Evolutionary conservation across 306 rosid species (phyloP), one percentile per base, ranked within the genome.

Genomic region (Cucurbita maxima): DNA sequence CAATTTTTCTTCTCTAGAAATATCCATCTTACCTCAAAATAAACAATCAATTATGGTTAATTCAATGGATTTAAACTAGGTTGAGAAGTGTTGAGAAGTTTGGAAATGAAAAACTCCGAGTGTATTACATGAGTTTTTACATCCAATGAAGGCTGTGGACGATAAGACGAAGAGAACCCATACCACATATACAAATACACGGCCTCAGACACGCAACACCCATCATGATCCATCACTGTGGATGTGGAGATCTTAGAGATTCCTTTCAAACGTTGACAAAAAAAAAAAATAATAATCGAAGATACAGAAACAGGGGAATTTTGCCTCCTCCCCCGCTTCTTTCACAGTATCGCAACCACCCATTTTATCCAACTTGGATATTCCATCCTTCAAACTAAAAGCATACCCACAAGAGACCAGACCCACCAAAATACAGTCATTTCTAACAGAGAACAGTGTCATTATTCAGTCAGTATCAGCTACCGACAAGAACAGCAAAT

Each of bases 321-420:
- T 50, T 70, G 47, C 74, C 58, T 50, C 58, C 8, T 47, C 18
- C 16, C 16, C 20, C 73, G 53, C n/a, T 38, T 36, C 18, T 41
- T 64, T 64, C 36, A 64, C 36, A 68, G 25, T 5, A 48, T 48
- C 7, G 15, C 58, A 41, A 50, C 58, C 20, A 70, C 58, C 58
- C 58, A 70, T 70, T 48, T 48, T 48, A 70, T 70, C 74, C 58
- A 70, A 70, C 58, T 70, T 48, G 58, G 74, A 70, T 70, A 70
- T 70, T 70, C 56, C 34, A 50, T 51, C 74, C 74, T 70, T 70
- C 74, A 70, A 70, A 70, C 56, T 70, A 50, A 1, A 20, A 47
- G 40, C 73, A 45, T 19, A 44, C 72, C 72, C 72, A 64, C 71
- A 3, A 58, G 16, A 58, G 10, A 61, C 18, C 47, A 62, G 51